Evolutionary conservation across 139 green algal species (phyloP).

Genomic region (Micractinium conductrix): DNA sequence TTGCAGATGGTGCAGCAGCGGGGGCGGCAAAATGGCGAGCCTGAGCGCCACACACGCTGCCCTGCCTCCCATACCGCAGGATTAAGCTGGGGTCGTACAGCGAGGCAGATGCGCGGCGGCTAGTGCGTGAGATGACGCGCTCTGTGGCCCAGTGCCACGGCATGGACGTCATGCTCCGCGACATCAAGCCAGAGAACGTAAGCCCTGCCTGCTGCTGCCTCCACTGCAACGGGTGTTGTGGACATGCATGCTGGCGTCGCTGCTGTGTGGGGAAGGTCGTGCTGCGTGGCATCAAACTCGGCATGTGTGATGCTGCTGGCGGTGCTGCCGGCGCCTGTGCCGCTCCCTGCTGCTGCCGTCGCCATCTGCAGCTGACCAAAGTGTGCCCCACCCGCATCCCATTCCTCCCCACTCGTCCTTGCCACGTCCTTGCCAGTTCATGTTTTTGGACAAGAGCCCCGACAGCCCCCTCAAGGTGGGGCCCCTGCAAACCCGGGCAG

Average conservation of each 20-base stretch:
- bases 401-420: neutral
- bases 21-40: neutral
- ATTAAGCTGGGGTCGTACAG: constrained; percentile 53
- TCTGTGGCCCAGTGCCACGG: constrained; percentile 78
- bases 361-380: no score
- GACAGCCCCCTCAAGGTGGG: constrained; percentile 73
- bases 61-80: neutral
- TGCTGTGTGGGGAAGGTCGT: no score
- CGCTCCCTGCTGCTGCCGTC: no score
- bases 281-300: no score
- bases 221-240: no score
- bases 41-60: neutral
- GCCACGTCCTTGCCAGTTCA: constrained; percentile 50
- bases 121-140: constrained; percentile 65
- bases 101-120: constrained; percentile 51
- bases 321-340: no score
- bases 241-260: neutral
- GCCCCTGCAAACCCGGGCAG: no score
- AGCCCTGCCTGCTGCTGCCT: neutral
- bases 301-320: no score
- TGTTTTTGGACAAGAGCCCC: constrained; percentile 60
- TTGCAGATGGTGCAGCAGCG: neutral
- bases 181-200: constrained; percentile 83
- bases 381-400: no score
- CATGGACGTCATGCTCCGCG: constrained; percentile 69